A percentile compares a stretch with the other conserved stretches of the same genome.
These are phyloP conservation scores for Populus ilicifolia DNA, from an alignment of 345 rosid species.

Conservation along the genomic window DNA sequence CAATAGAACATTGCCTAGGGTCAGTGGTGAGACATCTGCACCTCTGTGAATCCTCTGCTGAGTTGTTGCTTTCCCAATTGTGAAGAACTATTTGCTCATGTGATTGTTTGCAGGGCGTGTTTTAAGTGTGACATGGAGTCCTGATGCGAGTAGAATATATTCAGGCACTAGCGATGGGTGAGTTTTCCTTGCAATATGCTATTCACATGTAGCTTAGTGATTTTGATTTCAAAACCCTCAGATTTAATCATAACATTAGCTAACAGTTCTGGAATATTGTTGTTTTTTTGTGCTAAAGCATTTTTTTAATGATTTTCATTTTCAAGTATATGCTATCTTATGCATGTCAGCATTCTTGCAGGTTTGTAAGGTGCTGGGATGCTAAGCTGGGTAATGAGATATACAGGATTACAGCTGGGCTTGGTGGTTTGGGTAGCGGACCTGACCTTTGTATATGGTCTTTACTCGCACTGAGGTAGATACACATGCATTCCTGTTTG, in stretches of 20 bases:
- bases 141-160: conserved; percentile 55
- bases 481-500: not conserved
- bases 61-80: conserved; percentile 14
- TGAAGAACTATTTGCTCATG: conserved; percentile 6
- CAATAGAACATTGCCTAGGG: conserved; percentile 75
- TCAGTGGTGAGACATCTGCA: conserved; percentile 75
- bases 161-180: conserved; percentile 96
- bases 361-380: conserved; percentile 94
- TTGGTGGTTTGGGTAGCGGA: conserved; percentile 64
- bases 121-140: conserved; percentile 74
- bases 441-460: conserved; percentile 84
- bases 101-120: conserved; percentile 55
- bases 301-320: not conserved
- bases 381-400: conserved; percentile 57
- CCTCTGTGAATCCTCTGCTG: conserved; percentile 13
- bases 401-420: conserved; percentile 78
- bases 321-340: conserved; percentile 8
- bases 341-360: conserved; percentile 27
- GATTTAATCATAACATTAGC: not conserved
- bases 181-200: conserved; percentile 20
- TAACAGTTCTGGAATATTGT: not conserved
- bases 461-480: conserved; percentile 75
- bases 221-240: not conserved
- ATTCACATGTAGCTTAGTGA: not conserved
- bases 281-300: not conserved